Evolutionary conservation across 805 yeast genomes (phyloP).

Genomic region (Alloascoidea africana): DNA sequence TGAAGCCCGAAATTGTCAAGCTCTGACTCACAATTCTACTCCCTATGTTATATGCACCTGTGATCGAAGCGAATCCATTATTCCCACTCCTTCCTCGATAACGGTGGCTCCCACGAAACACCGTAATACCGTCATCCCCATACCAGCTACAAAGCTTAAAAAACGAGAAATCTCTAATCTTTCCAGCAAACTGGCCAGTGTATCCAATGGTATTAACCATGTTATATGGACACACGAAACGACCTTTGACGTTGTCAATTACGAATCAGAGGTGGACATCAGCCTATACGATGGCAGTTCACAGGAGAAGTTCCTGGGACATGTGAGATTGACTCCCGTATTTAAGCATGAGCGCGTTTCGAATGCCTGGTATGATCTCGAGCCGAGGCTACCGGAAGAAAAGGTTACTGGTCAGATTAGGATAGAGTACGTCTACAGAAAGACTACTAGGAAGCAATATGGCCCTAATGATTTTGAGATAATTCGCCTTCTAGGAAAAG

Average conservation of each 20-base stretch:
- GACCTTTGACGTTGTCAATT: conserved; percentile 70
- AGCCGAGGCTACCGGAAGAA: conserved; percentile 64
- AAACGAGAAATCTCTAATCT: conserved; percentile 4
- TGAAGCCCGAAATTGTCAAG: conserved; percentile 59
- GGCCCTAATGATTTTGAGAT: conserved; percentile 95
- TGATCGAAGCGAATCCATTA: conserved; percentile 59
- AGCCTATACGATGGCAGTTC: conserved; percentile 80
- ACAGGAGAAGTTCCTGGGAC: conserved; percentile 80
- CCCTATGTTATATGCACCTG: conserved; percentile 31
- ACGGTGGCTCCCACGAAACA: background rate
- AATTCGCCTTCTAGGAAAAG: conserved; percentile 84
- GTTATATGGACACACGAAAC: conserved; percentile 92
- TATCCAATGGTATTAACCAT: conserved; percentile 25
- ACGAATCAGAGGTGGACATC: conserved; percentile 73
- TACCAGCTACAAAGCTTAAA: conserved; percentile 9
- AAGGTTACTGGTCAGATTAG: conserved; percentile 64
- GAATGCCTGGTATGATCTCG: conserved; percentile 62
- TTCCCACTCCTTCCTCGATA: conserved; percentile 47
- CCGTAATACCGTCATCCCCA: conserved; percentile 12
- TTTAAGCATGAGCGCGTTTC: conserved; percentile 21
- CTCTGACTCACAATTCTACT: conserved; percentile 39
- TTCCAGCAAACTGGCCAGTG: conserved; percentile 14
- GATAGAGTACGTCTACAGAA: conserved; percentile 57
- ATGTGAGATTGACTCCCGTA: conserved; percentile 57
- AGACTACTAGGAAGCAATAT: conserved; percentile 57